Evolutionary conservation across 192 early-diverging fungal species (phyloP).

Genomic region (Rhizophagus prolifer): DNA sequence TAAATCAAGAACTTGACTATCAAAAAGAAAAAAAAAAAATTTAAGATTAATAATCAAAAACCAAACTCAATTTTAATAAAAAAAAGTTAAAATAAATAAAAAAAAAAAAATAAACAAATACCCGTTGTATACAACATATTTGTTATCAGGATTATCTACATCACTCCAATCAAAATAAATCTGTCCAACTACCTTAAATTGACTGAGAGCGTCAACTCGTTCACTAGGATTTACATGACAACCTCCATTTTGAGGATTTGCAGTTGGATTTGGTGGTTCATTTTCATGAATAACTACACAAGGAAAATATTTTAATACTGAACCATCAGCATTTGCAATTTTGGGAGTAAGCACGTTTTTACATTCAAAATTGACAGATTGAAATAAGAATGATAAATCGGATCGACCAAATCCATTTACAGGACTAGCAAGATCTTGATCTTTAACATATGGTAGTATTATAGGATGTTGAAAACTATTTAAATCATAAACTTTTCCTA

Average conservation of each 20-base stretch:
- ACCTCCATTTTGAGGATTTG: slow-evolving; percentile 54
- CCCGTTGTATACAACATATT: slow-evolving; percentile 75
- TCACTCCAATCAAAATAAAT: slow-evolving; percentile 70
- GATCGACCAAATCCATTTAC: slow-evolving; percentile 51
- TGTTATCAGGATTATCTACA: slow-evolving; percentile 49
- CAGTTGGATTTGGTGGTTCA: slow-evolving; percentile 40
- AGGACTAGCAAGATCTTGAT: not conserved
- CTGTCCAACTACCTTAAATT: slow-evolving; percentile 55
- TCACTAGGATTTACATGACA: slow-evolving; percentile 56
- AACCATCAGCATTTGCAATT: slow-evolving; percentile 33
- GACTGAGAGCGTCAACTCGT: slow-evolving; percentile 33
- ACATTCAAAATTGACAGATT: slow-evolving; percentile 69
- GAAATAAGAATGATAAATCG: slow-evolving; percentile 78
- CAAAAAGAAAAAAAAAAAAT: slow-evolving; percentile 15
- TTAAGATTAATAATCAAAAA: not conserved
- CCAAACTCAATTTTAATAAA: no score
- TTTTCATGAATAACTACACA: slow-evolving; percentile 54
- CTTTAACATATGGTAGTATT: not conserved
- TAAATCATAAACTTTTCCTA: slow-evolving; percentile 67
- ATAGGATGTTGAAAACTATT: slow-evolving; percentile 31
- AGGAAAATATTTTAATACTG: slow-evolving; percentile 64
- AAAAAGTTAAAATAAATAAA: slow-evolving; percentile 14
- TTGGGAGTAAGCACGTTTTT: slow-evolving; percentile 52
- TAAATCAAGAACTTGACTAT: slow-evolving; percentile 68
- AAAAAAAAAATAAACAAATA: slow-evolving; percentile 11